These are phyloP conservation scores for Lachancea sp. DNA, from an alignment of 805 yeast species.

Conservation along the genomic window DNA sequence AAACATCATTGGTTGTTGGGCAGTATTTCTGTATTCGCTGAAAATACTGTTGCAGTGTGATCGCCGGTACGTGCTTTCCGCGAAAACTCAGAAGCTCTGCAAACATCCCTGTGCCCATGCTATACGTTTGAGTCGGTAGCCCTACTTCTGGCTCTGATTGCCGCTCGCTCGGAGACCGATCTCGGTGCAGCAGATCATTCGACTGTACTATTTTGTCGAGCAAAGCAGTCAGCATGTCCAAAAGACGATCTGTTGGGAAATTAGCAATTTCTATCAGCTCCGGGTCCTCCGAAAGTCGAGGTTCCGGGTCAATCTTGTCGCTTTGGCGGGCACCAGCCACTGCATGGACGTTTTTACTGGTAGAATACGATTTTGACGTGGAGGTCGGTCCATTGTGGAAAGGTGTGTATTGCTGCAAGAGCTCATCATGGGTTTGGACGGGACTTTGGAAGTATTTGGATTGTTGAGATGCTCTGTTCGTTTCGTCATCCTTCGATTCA, in stretches of 20 bases:
- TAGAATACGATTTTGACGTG: conserved; percentile 3
- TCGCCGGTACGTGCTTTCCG: conserved; percentile 96
- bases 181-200: conserved; percentile 55
- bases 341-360: not conserved
- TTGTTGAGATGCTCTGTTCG: not conserved
- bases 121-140: not conserved
- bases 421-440: conserved; percentile 1
- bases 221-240: conserved; percentile 79
- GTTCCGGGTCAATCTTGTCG: conserved; percentile 7
- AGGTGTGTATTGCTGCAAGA: conserved; percentile 7
- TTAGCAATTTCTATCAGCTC: conserved; percentile 53
- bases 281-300: conserved; percentile 8
- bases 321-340: not conserved
- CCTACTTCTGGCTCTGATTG: not conserved
- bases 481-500: not conserved
- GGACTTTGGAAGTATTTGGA: conserved; percentile 6
- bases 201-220: conserved; percentile 84
- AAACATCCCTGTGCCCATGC: conserved; percentile 1
- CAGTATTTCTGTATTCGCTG: conserved; percentile 91
- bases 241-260: conserved; percentile 72
- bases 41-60: conserved; percentile 80
- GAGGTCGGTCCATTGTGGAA: conserved; percentile 10
- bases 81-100: conserved; percentile 71
- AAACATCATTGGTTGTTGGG: conserved; percentile 97
- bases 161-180: conserved; percentile 1